Percentiles rank a stretch among this genome's conserved stretches.
These are phyloP conservation scores for Zygosaccharomyces pseudorouxii DNA, from an alignment of 805 yeast species.

Conservation along the genomic window DNA sequence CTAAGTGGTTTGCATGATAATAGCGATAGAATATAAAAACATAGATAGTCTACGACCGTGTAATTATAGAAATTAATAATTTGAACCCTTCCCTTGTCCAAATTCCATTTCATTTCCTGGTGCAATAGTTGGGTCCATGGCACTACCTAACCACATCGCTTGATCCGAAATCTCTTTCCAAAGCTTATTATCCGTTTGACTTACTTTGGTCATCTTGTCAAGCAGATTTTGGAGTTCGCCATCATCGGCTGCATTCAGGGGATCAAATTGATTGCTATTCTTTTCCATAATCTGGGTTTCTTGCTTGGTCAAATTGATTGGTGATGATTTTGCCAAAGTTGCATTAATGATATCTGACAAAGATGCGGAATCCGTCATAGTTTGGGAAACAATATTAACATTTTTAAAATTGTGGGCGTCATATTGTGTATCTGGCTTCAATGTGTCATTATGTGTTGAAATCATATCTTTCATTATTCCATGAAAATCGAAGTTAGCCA, in stretches of 20 bases:
- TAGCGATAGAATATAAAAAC: neutral
- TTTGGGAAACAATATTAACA: slow-evolving; percentile 19
- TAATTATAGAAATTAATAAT: slow-evolving; percentile 1
- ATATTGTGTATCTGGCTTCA: slow-evolving; percentile 21
- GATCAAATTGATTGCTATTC: slow-evolving; percentile 30
- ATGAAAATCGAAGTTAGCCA: slow-evolving; percentile 63
- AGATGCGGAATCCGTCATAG: slow-evolving; percentile 16
- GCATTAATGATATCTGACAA: slow-evolving; percentile 22
- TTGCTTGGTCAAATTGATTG: slow-evolving; percentile 14
- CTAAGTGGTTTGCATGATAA: neutral
- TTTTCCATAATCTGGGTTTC: slow-evolving; percentile 25
- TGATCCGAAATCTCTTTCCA: slow-evolving; percentile 78
- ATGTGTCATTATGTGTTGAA: slow-evolving; percentile 49
- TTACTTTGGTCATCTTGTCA: slow-evolving; percentile 32
- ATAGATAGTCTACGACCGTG: neutral
- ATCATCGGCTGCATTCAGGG: slow-evolving; percentile 33
- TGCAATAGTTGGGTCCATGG: slow-evolving; percentile 30
- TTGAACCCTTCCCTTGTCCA: slow-evolving; percentile 15
- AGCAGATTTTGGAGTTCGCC: slow-evolving; percentile 35
- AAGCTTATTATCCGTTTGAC: slow-evolving; percentile 46
- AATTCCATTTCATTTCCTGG: slow-evolving; percentile 25
- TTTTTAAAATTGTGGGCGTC: slow-evolving; percentile 18
- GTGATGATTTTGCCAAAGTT: slow-evolving; percentile 20
- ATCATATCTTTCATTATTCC: slow-evolving; percentile 57
- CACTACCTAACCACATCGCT: slow-evolving; percentile 65